Evolutionary conservation across 106 monocot genomes (phyloP).

Genomic region (Allium sativum): DNA sequence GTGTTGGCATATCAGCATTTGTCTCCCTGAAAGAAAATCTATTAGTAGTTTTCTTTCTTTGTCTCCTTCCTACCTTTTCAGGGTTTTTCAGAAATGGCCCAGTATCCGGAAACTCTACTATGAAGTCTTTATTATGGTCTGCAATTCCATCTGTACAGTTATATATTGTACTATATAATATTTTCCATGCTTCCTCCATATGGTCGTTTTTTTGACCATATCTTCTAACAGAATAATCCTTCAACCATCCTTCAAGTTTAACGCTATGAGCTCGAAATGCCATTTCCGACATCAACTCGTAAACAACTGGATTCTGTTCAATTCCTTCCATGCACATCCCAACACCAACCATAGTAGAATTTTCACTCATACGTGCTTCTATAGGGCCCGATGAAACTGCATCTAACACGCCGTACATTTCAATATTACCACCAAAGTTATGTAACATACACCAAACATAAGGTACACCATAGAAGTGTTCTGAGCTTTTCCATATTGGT

Average conservation of each 20-base stretch:
- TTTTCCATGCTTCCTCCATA: conserved; percentile 70
- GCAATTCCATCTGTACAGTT: conserved; percentile 95
- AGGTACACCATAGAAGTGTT: conserved; percentile 95
- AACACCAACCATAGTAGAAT: conserved; percentile 97
- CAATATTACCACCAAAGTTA: conserved; percentile 97
- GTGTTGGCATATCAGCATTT: conserved; percentile 22
- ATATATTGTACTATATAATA: conserved; percentile 86
- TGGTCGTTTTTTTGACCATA: conserved; percentile 41
- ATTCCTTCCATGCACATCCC: conserved; percentile 99
- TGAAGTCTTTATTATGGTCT: conserved; percentile 86
- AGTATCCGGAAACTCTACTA: conserved; percentile 75
- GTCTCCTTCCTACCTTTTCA: conserved; percentile 12
- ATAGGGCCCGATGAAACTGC: conserved; percentile 78
- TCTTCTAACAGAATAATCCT: conserved; percentile 58
- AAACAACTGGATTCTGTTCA: conserved; percentile 95
- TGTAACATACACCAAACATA: conserved; percentile 99
- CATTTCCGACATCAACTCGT: conserved; percentile 99
- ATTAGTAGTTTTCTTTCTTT: conserved; percentile 5
- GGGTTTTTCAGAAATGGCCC: conserved; percentile 23
- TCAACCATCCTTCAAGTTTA: conserved; percentile 69
- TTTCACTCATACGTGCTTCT: conserved; percentile 62
- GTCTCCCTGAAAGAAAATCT: conserved; percentile 67
- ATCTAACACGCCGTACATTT: conserved; percentile 96
- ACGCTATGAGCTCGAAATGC: conserved; percentile 65
- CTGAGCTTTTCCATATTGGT: conserved; percentile 87